Conservation (phyloP, 208 protist genomes). For the Wallacemonas sp. region DNA sequence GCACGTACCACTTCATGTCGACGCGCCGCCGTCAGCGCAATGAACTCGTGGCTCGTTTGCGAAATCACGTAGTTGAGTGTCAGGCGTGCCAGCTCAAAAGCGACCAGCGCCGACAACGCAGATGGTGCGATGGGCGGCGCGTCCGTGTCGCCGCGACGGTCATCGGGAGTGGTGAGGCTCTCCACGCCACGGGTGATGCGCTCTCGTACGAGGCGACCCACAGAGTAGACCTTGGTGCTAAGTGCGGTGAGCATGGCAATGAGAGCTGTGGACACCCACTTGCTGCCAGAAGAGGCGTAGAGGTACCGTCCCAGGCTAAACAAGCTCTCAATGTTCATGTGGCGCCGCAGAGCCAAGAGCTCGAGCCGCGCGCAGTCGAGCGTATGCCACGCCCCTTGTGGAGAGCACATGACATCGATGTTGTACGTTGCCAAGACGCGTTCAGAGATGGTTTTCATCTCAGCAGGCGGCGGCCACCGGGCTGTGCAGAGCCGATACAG, state of each 20-base stretch:
- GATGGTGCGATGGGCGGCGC: background rate
- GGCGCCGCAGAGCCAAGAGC: slow-evolving; percentile 22
- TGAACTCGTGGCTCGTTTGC: slow-evolving; percentile 42
- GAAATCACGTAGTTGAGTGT: slow-evolving; percentile 33
- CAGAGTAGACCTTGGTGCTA: slow-evolving; percentile 33
- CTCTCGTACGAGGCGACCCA: slow-evolving; percentile 32
- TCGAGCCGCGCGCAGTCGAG: slow-evolving; percentile 25
- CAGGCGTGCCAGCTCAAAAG: slow-evolving; percentile 45
- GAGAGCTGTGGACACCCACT: slow-evolving; percentile 33
- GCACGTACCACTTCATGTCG: slow-evolving; percentile 47
- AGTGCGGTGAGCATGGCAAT: slow-evolving; percentile 46
- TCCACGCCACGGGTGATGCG: slow-evolving; percentile 22
- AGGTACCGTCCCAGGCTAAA: slow-evolving; percentile 48
- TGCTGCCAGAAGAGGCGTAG: slow-evolving; percentile 34
- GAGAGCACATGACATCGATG: slow-evolving; percentile 25
- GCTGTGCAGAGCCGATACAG: slow-evolving; percentile 39
- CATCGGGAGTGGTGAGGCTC: background rate
- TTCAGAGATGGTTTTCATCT: slow-evolving; percentile 17
- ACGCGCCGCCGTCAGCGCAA: slow-evolving; percentile 30
- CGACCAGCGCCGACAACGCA: slow-evolving; percentile 22
- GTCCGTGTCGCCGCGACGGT: background rate
- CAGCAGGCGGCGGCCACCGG: slow-evolving; percentile 25
- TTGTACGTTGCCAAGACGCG: slow-evolving; percentile 7
- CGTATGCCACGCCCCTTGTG: slow-evolving; percentile 29
- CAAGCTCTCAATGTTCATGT: slow-evolving; percentile 32